These are phyloP conservation scores for Rhizopogon vesiculosus DNA, from an alignment of 768 basidiomycete species.

Conservation along the genomic window DNA sequence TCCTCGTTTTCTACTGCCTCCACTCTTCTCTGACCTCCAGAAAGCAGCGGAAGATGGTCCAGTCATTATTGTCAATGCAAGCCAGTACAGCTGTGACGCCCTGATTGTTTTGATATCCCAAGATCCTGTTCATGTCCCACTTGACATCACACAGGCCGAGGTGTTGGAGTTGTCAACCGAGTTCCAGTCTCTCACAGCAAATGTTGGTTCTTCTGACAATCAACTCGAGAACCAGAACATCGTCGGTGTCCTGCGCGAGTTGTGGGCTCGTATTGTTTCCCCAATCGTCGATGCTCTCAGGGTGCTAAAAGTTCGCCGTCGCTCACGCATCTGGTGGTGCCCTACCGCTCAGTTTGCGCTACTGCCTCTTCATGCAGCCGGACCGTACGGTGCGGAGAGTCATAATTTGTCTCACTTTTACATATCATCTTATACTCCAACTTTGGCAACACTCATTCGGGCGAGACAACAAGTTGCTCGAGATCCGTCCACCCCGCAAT, in stretches of 20 bases:
- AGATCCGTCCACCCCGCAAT: background rate
- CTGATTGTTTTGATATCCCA: background rate
- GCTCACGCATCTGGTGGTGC: conserved; percentile 5
- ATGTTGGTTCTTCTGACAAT: too few species aligned
- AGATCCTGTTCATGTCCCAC: background rate
- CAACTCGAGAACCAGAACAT: too few species aligned
- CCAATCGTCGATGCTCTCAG: too few species aligned
- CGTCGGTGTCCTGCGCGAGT: too few species aligned
- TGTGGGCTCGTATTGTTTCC: too few species aligned
- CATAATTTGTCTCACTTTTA: conserved; percentile 12
- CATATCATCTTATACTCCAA: conserved; percentile 29
- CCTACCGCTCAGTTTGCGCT: conserved; percentile 22
- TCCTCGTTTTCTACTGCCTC: conserved; percentile 6
- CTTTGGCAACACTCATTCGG: conserved; percentile 2
- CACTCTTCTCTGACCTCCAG: conserved; percentile 3
- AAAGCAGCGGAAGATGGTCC: conserved; percentile 1
- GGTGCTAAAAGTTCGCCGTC: conserved; percentile 2
- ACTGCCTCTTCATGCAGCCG: conserved; percentile 29
- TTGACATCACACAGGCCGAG: background rate
- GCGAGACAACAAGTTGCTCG: conserved; percentile 6
- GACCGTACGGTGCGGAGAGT: conserved; percentile 15
- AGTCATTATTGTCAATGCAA: background rate
- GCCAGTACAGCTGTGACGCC: conserved; percentile 1
- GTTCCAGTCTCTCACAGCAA: background rate
- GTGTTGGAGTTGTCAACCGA: background rate